Conservation (phyloP, 331 rosid genomes). For the Quercus tomentella region DNA sequence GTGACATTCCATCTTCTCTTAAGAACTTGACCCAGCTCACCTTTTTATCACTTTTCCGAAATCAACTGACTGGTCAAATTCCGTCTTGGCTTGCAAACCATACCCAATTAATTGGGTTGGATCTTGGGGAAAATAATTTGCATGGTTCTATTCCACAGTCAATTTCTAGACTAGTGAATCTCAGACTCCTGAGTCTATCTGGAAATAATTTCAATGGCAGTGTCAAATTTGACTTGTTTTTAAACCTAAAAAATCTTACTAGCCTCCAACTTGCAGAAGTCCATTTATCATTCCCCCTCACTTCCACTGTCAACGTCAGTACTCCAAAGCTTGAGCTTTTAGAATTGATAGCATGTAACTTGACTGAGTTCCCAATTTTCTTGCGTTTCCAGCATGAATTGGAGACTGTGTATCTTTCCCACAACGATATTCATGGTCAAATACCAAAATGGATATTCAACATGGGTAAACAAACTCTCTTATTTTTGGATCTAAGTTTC, state of each 20-base stretch:
- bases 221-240: background rate
- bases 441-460: slow-evolving; percentile 12
- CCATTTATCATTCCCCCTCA: background rate
- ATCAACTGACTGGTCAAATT: background rate
- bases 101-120: background rate
- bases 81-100: background rate
- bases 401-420: background rate
- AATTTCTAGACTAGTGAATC: too few relatives aligned
- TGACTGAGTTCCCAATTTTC: slow-evolving; percentile 14
- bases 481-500: background rate
- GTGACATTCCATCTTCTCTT: background rate
- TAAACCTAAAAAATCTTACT: accelerated
- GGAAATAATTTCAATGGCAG: background rate
- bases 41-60: accelerated
- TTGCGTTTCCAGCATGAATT: background rate
- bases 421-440: background rate
- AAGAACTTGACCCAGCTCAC: background rate
- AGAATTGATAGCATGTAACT: background rate
- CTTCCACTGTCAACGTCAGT: background rate
- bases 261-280: accelerated
- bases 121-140: accelerated
- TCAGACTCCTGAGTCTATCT: accelerated
- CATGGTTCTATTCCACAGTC: too few relatives aligned
- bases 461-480: background rate
- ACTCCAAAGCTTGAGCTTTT: background rate